Evolutionary conservation across 352 stramenopile species (phyloP).

Genomic region (Phytophthora parvispora): DNA sequence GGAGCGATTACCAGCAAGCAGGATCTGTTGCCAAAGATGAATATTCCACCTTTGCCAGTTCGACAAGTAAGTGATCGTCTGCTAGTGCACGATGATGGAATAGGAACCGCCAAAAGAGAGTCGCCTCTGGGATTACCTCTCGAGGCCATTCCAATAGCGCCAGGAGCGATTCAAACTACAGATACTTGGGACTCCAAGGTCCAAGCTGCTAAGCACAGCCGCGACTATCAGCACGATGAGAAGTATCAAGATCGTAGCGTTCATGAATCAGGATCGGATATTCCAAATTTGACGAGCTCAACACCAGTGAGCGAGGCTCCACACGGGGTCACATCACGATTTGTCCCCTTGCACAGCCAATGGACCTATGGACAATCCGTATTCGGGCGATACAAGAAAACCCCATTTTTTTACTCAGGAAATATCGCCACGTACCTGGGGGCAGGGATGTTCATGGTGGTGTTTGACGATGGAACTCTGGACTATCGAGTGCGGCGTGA

Average conservation of each 20-base stretch:
- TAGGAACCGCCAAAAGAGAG: conserved; percentile 3
- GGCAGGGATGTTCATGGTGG: conserved; percentile 76
- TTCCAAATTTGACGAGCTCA: not conserved
- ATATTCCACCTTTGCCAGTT: conserved; percentile 2
- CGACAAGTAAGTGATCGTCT: conserved; percentile 20
- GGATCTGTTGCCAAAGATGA: conserved; percentile 4
- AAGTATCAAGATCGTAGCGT: not conserved
- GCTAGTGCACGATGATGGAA: conserved; percentile 15
- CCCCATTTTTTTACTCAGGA: conserved; percentile 81
- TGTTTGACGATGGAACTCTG: conserved; percentile 81
- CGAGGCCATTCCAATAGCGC: not conserved
- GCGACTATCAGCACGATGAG: conserved; percentile 2
- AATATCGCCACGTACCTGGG: conserved; percentile 85
- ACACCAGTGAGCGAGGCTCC: not conserved
- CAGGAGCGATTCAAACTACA: not conserved
- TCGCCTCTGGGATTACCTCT: not conserved
- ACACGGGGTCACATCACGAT: conserved; percentile 26
- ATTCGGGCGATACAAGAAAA: conserved; percentile 77
- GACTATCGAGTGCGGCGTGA: conserved; percentile 78
- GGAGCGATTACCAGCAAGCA: conserved; percentile 13
- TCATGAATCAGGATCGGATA: not conserved
- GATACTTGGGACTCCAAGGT: conserved; percentile 4
- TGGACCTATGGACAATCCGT: conserved; percentile 76
- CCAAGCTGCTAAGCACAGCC: conserved; percentile 2
- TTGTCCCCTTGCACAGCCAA: conserved; percentile 61